Evolutionary conservation across 2,329 filamentous ascomycete species (phyloP), one percentile per base, ranked within the genome.

Genomic region (Nemania bipapillata): DNA sequence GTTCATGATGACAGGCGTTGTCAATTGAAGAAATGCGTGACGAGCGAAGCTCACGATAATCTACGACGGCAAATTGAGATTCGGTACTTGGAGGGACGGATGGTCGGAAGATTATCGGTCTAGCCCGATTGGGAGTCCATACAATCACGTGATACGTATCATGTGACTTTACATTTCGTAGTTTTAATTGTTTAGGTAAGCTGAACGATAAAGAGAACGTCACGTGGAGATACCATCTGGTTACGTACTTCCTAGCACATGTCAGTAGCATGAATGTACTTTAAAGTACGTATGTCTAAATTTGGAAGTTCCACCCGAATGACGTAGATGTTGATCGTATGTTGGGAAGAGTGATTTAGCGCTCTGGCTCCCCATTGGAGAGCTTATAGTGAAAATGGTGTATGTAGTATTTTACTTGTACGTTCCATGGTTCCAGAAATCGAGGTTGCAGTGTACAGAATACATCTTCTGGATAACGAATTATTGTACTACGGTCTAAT

Each of bases 1-100:
- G 90, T 94, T 97, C 95, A 98, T 98, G 85, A 83, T 89, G 86
- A 79, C 79, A 74, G 82, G 80, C 79, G 81, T 78, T 81, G 81
- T 79, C 81, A 84, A 85, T 85, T 83, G 83, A 69, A 62, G 74
- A 60, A 78, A 78, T 83, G 79, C 78, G 85, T 82, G 83, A 81
- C 81, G 79, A 79, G 76, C 75, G 49, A 74, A 77, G 77, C 75
- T 80, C 77, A 78, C 77, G 75, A 76, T 77, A 75, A 81, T 81
- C 82, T 80, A 81, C 79, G 77, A 78, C 65, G 81, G 80, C 82
- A 85, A 85, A 85, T 79, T 82, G 79, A 72, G 72, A 75, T 66
- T 72, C 71, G 52, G 70, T 72, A 60, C 17, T 40, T 42, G 58
- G 24, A 66, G 52, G 71, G 71, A 68, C 74, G 70, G 74, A 68